Base-by-base conservation (phyloP, 2,329 filamentous ascomycete species). In the Monosporascus sp. region DNA sequence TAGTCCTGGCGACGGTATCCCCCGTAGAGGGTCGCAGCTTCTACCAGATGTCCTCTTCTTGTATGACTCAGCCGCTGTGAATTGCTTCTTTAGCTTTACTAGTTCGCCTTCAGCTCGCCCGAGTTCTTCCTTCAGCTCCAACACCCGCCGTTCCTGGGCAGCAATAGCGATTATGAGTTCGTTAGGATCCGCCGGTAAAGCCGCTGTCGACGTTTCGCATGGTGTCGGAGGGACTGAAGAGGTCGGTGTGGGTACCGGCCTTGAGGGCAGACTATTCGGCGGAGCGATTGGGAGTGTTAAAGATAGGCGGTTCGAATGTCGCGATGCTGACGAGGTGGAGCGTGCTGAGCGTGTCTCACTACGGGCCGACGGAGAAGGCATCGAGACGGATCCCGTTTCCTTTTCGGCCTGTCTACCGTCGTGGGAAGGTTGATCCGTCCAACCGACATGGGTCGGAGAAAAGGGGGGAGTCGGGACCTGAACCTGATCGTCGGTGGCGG, bases 111-210 rank as follows among this genome's bases (percentile, higher is more conserved):
- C 93, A 6, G 94, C 93, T 55, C 86, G 86, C 24, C 78, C 75
- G n/a, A 99, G 77, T 70, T 97, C 93, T 69, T 99, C 94, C 55
- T 86, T 88, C 50, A 99, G 76, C 72, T 97, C 94, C 53, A 99
- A 74, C 2, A 99, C 93, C 60, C 85, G 86, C 53, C 94, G 82
- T 74, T 99, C 94, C 72, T 97, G 92, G 16, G 90, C 86, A 45
- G 94, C 94, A 63, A 99, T 88, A 53, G 92, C 88, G 56, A 91
- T 92, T 60, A 99, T 85, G 64, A 97, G 89, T 49, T 86, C 78
- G 63, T 79, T 81, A 50, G 82, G 75, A 56, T 86, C 83, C 38
- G 74, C 71, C 1, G 79, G 79, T 1, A 75, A 75, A 41, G 69
- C 63, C 27, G 75, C 52, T 7, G 62, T 67, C 1, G 76, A 72